phyloP scores from a whole-genome alignment of 306 rosid genomes.

The Corylus heterophylla region DNA sequence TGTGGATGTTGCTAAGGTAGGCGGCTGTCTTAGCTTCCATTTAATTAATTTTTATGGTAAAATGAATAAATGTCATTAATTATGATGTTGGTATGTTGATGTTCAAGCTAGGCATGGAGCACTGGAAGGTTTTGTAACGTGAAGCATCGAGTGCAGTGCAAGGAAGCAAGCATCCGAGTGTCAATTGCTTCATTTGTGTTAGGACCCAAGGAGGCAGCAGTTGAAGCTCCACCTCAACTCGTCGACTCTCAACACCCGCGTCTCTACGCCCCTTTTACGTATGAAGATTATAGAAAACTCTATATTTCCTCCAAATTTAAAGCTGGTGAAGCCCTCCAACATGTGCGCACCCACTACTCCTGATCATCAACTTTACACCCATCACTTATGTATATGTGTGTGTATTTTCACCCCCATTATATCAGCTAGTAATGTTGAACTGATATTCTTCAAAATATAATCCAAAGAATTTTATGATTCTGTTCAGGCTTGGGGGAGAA shows the following conservation, averaged over 20 bases:
- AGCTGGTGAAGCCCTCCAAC: slow-evolving; percentile 51
- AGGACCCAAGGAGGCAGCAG: slow-evolving; percentile 42
- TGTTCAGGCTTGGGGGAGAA: too few relatives aligned
- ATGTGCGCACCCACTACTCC: slow-evolving; percentile 23
- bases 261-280: slow-evolving; percentile 36
- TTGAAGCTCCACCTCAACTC: slow-evolving; percentile 50
- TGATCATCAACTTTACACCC: neutral
- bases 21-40: neutral
- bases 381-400: too few relatives aligned
- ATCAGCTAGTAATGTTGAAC: too few relatives aligned
- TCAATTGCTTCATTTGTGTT: slow-evolving; percentile 51
- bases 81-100: too few relatives aligned
- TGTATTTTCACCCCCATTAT: too few relatives aligned
- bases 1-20: slow-evolving; percentile 57
- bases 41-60: neutral
- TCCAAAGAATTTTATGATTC: too few relatives aligned
- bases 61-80: neutral
- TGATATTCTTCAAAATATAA: too few relatives aligned
- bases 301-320: slow-evolving; percentile 27
- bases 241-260: slow-evolving; percentile 50
- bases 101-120: slow-evolving; percentile 50
- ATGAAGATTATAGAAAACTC: slow-evolving; percentile 45
- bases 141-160: slow-evolving; percentile 62
- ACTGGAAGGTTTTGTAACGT: slow-evolving; percentile 55
- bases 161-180: slow-evolving; percentile 39